A percentile compares a stretch with the other conserved stretches of the same genome.
Evolutionary conservation across 1,139 yeast genomes (phyloP).

Genomic region (Hyphopichia burtonii): DNA sequence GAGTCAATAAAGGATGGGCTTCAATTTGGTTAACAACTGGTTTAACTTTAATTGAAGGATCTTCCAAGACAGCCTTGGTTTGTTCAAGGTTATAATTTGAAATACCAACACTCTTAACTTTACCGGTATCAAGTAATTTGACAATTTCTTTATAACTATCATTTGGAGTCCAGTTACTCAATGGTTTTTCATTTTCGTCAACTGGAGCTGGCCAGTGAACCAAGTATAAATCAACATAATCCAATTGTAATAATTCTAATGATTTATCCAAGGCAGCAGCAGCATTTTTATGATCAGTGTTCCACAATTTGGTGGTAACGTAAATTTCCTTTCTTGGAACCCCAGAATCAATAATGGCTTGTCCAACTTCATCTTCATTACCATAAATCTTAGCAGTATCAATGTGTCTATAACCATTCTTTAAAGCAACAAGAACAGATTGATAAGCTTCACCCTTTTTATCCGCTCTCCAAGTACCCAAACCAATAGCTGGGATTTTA

Average conservation of each 20-base stretch:
- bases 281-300: slow-evolving; percentile 58
- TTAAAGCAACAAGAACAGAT: slow-evolving; percentile 59
- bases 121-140: slow-evolving; percentile 51
- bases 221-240: slow-evolving; percentile 75
- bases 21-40: slow-evolving; percentile 62
- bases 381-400: slow-evolving; percentile 69
- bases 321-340: slow-evolving; percentile 65
- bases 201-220: slow-evolving; percentile 80
- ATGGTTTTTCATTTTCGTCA: slow-evolving; percentile 29
- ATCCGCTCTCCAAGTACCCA: slow-evolving; percentile 74
- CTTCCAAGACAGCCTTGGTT: slow-evolving; percentile 50
- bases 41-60: slow-evolving; percentile 36
- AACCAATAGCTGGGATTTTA: slow-evolving; percentile 61
- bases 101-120: slow-evolving; percentile 71
- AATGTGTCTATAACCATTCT: slow-evolving; percentile 70
- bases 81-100: slow-evolving; percentile 62
- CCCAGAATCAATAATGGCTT: slow-evolving; percentile 57
- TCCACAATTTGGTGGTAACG: slow-evolving; percentile 76
- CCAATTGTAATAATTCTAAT: slow-evolving; percentile 61
- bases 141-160: slow-evolving; percentile 71
- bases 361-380: slow-evolving; percentile 66
- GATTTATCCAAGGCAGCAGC: slow-evolving; percentile 56
- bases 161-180: slow-evolving; percentile 48
- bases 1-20: slow-evolving; percentile 59
- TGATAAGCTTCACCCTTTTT: slow-evolving; percentile 42